Evolutionary conservation across 331 rosid genomes (phyloP), one percentile per base, ranked within the genome.

Genomic region (Telfairia occidentalis): DNA sequence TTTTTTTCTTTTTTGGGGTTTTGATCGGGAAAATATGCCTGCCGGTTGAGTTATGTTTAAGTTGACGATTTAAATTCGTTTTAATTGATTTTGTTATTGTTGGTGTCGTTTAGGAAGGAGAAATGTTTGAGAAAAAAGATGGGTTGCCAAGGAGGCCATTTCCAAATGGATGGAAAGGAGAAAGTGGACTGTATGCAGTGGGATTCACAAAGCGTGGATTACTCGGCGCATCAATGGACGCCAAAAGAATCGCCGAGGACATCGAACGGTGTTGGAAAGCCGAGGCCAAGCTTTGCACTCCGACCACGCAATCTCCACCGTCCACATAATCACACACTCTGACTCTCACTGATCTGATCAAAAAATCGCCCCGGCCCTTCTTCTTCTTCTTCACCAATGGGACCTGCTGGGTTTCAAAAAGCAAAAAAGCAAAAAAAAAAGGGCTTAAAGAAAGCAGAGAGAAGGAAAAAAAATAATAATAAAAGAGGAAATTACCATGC

Each of bases 121-220:
- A 84, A 19, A 90, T 95, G 99, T 95, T 95, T 79, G 88, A 84
- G 13, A 70, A 83, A 82, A 61, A 84, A 83, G 96, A 95, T 84
- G 99, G 99, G 78, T 85, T 89, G 67, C 97, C 97, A 0, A 78
- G 76, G 75, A 89, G 5, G 80, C 82, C 90, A 79, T 92, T 89
- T 83, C 97, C 99, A 46, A 84, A 86, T 82, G 97, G 99, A 23
- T 92, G 99, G 99, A 95, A 90, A 83, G 99, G 99, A 3, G 82
- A 87, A 46, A 53, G 76, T 58, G 99, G 99, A 29, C 85, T 95
- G 1, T 95, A 95, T 73, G 97, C 97, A 0, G 97, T 89, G 74
- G 99, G 99, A 76, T 95, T 95, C 77, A 92, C 97, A 24, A 95
- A 90, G 81, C 89, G 90, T 28, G 99, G 99, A 32, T 37, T 95